Evolutionary conservation across 2,329 filamentous ascomycete genomes (phyloP), one percentile per base, ranked within the genome.

Genomic region (Fusarium sororula): DNA sequence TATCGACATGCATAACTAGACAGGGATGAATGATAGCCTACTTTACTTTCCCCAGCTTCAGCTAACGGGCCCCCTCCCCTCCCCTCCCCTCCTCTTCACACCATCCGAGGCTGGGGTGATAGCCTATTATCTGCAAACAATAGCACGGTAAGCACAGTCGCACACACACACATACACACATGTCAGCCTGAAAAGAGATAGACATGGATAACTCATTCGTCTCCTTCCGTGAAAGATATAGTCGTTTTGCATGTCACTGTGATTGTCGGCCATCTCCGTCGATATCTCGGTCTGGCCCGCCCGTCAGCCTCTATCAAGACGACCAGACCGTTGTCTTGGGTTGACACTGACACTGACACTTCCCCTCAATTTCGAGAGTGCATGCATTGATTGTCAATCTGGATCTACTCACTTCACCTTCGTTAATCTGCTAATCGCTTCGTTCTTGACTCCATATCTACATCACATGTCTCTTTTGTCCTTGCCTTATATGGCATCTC

Each of bases 181-280:
- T 67, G 65, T 38, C 63, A 68, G 54, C 42, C 22, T 37, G 28
- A 14, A 39, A 35, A 45, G 50, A 61, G 57, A 68, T 61, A 65
- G 42, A 44, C 53, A 38, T 26, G n/a, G 39, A 42, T 24, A 51
- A 20, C 17, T 51, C 15, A n/a, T 57, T 30, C 55, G 45, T 67
- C 68, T 67, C 67, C 68, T 71, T 71, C 68, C 63, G 26, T 63
- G 53, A 44, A 32, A 54, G 68, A 48, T 62, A 54, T 71, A 71
- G 67, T 57, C 37, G 3, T 26, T 15, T 48, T 48, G 17, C 4
- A 35, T 48, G 45, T 35, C 3, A 10, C 30, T 11, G 50, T 38
- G 39, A 24, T 37, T 55, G 37, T 59, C 70, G 70, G 70, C 59
- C 70, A 68, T 24, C 70, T 72, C 70, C 70, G 70, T 35, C 17